Evolutionary conservation across 2,329 filamentous ascomycete genomes (phyloP).

Genomic region (Cytospora chrysosperma): DNA sequence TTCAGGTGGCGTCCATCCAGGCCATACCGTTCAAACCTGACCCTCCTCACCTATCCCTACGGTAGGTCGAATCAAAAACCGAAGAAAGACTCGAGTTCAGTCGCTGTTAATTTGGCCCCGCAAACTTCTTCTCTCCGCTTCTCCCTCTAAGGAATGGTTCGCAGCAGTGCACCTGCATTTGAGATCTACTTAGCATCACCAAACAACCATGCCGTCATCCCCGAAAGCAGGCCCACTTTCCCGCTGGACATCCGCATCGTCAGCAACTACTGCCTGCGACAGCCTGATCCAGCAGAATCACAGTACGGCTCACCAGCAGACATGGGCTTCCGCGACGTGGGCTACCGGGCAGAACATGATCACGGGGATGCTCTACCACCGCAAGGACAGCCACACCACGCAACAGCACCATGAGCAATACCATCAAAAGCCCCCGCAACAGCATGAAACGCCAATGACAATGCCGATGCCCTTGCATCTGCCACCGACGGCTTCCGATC

Average conservation of each 20-base stretch:
- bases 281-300: slow-evolving; percentile 13
- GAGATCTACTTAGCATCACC: background rate
- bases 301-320: slow-evolving; percentile 14
- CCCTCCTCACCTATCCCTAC: background rate
- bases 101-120: background rate
- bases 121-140: background rate
- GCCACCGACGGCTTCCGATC: background rate
- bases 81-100: background rate
- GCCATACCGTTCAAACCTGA: background rate
- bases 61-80: background rate
- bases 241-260: slow-evolving; percentile 14
- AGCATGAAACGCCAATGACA: background rate
- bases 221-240: slow-evolving; percentile 18
- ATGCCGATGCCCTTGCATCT: background rate
- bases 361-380: slow-evolving; percentile 20
- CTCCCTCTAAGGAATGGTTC: background rate
- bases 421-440: slow-evolving; percentile 8
- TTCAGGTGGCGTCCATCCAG: background rate
- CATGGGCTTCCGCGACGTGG: slow-evolving; percentile 23
- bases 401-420: slow-evolving; percentile 11
- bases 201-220: slow-evolving; percentile 20
- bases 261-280: slow-evolving; percentile 11
- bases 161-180: background rate
- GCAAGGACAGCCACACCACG: slow-evolving; percentile 14
- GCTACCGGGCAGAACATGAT: slow-evolving; percentile 21